Conservation (phyloP, 177 flowering plant genomes). For the Vitis hybrid region DNA sequence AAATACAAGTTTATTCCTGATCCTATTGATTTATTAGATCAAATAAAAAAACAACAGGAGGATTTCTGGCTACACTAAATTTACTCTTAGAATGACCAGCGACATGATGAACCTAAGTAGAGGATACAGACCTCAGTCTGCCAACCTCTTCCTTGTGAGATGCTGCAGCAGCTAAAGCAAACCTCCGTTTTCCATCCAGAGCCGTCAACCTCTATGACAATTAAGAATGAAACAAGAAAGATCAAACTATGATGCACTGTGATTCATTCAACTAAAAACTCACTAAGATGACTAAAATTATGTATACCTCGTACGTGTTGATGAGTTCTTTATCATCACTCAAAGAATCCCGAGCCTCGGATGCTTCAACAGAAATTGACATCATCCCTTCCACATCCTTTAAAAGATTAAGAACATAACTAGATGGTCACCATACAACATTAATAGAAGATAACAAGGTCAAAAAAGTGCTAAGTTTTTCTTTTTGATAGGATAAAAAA, state of each 20-base stretch:
- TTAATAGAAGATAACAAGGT: neutral
- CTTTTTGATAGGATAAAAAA: too few relatives aligned
- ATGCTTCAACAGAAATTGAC: conserved; percentile 98
- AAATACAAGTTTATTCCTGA: too few relatives aligned
- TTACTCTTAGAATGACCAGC: neutral
- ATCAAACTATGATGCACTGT: neutral
- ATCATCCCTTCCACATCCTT: conserved; percentile 99
- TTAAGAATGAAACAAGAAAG: neutral
- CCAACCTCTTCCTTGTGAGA: conserved; percentile 98
- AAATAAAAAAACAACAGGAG: neutral
- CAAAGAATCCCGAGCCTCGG: conserved; percentile 88
- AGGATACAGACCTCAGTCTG: conserved; percentile 67
- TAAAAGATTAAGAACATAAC: conserved; percentile 15
- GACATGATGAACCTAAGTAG: neutral
- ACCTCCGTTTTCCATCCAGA: conserved; percentile 96
- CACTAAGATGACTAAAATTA: neutral
- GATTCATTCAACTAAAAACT: neutral
- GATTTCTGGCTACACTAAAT: neutral
- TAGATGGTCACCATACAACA: conserved; percentile 3
- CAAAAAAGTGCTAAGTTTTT: neutral
- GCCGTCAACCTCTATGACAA: conserved; percentile 81
- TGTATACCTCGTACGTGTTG: conserved; percentile 83
- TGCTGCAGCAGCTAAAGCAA: conserved; percentile 94
- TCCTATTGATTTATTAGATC: too few relatives aligned
- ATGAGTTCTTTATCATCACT: conserved; percentile 93